Conservation (phyloP, 2,329 filamentous ascomycete species). For the Laburnicola sp. region DNA sequence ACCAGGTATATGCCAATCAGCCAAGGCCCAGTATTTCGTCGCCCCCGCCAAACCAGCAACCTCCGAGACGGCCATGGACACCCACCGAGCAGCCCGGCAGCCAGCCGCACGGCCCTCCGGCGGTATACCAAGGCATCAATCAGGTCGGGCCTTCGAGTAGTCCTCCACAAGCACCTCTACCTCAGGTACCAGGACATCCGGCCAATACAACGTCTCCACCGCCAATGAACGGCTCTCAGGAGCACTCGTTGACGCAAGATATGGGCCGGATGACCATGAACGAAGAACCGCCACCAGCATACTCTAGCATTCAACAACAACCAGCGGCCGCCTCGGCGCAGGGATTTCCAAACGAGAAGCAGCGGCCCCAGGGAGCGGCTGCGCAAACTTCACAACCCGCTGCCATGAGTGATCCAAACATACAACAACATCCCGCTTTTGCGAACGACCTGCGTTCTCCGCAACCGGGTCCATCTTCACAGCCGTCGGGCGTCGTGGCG, state of each 20-base stretch:
- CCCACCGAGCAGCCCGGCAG: conserved; percentile 88
- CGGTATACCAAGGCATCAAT: conserved; percentile 84
- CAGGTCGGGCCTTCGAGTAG: conserved; percentile 58
- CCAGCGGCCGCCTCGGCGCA: conserved; percentile 50
- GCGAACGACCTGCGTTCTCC: conserved; percentile 74
- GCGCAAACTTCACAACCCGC: conserved; percentile 28
- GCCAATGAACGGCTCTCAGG: conserved; percentile 28
- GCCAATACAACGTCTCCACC: conserved; percentile 29
- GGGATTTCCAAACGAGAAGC: conserved; percentile 78
- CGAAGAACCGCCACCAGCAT: conserved; percentile 90
- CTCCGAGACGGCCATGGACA: conserved; percentile 76
- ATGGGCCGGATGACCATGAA: conserved; percentile 79
- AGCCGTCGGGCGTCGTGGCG: conserved; percentile 33
- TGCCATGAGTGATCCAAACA: conserved; percentile 44
- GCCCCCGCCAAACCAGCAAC: conserved; percentile 47
- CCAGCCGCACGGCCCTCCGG: conserved; percentile 85
- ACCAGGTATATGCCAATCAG: conserved; percentile 69
- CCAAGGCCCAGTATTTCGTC: conserved; percentile 54
- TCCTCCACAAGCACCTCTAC: conserved; percentile 42
- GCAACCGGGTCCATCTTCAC: conserved; percentile 49
- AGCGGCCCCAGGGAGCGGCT: conserved; percentile 50
- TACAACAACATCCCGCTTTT: conserved; percentile 79
- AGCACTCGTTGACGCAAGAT: conserved; percentile 79
- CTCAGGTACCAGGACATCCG: conserved; percentile 25
- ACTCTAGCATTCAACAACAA: conserved; percentile 69